Evolutionary conservation across 768 basidiomycete genomes (phyloP).

Genomic region (Podaxis sp.): DNA sequence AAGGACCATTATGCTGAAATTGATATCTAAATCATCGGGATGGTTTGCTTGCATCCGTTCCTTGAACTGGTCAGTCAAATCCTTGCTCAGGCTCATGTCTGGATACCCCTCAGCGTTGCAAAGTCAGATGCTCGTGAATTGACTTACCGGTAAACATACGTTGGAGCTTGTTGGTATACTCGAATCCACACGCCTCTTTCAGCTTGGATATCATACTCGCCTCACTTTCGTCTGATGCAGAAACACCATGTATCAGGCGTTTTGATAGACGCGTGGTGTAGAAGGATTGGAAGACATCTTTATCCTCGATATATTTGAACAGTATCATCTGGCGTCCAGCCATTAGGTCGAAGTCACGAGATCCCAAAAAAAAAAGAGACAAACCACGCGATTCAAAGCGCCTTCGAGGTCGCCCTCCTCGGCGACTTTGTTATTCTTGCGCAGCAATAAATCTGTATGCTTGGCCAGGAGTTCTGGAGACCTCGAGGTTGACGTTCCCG

Average conservation of each 20-base stretch:
- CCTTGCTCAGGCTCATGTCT: constrained; percentile 96
- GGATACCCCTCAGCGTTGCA: constrained; percentile 5
- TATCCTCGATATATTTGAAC: constrained; percentile 98
- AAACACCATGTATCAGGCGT: constrained; percentile 87
- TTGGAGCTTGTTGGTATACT: constrained; percentile 94
- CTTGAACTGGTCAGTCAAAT: constrained; percentile 93
- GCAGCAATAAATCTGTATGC: constrained; percentile 84
- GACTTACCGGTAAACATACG: constrained; percentile 91
- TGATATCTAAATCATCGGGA: constrained; percentile 78
- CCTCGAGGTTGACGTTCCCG: constrained; percentile 80
- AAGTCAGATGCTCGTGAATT: constrained; percentile 4
- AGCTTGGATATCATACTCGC: constrained; percentile 97
- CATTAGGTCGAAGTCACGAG: constrained; percentile 22
- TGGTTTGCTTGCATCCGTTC: constrained; percentile 88
- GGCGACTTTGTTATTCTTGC: constrained; percentile 94
- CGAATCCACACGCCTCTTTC: constrained; percentile 95
- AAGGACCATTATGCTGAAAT: constrained; percentile 90
- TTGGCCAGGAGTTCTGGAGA: constrained; percentile 93
- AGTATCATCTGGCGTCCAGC: constrained; percentile 76
- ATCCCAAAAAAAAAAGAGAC: constrained; percentile 32
- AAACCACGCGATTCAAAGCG: constrained; percentile 85
- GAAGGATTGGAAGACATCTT: constrained; percentile 98
- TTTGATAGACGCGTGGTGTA: constrained; percentile 93
- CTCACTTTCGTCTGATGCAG: constrained; percentile 94
- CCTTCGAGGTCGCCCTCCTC: constrained; percentile 91